A percentile compares a stretch with the other conserved stretches of the same genome.
These are phyloP conservation scores for Plasmodium ovale DNA, from an alignment of 169 alveolate species.

Conservation along the genomic window DNA sequence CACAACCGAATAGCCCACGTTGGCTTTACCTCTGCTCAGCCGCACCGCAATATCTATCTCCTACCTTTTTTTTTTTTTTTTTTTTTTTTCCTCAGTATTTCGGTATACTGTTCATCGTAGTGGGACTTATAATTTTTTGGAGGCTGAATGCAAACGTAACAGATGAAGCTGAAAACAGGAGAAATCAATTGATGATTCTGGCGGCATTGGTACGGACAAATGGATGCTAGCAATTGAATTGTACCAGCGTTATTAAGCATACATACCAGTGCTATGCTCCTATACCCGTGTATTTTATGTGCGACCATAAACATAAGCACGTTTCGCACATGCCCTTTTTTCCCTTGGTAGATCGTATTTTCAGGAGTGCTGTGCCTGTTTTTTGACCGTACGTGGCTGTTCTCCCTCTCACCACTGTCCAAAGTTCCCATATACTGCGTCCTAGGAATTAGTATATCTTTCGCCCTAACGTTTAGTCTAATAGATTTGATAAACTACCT, in stretches of 20 bases:
- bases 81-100: conserved; percentile 84
- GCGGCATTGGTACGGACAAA: conserved; percentile 84
- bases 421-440: conserved; percentile 94
- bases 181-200: conserved; percentile 79
- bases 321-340: neutral
- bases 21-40: neutral
- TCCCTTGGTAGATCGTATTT: conserved; percentile 80
- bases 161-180: conserved; percentile 79
- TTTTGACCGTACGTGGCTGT: conserved; percentile 93
- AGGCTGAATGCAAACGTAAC: conserved; percentile 82
- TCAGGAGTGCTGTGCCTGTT: conserved; percentile 94
- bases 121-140: conserved; percentile 93
- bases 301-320: neutral
- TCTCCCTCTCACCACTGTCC: conserved; percentile 82
- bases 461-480: conserved; percentile 93
- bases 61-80: neutral
- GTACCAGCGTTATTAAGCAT: too few relatives aligned
- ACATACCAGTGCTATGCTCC: conserved; percentile 60
- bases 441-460: conserved; percentile 95
- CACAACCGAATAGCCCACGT: neutral
- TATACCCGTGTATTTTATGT: conserved; percentile 6
- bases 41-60: neutral
- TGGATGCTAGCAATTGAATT: too few relatives aligned
- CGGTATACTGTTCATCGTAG: conserved; percentile 90
- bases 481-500: conserved; percentile 93